These are phyloP conservation scores for Mortierella sp. DNA, from an alignment of 371 early-diverging fungal species.

Conservation along the genomic window DNA sequence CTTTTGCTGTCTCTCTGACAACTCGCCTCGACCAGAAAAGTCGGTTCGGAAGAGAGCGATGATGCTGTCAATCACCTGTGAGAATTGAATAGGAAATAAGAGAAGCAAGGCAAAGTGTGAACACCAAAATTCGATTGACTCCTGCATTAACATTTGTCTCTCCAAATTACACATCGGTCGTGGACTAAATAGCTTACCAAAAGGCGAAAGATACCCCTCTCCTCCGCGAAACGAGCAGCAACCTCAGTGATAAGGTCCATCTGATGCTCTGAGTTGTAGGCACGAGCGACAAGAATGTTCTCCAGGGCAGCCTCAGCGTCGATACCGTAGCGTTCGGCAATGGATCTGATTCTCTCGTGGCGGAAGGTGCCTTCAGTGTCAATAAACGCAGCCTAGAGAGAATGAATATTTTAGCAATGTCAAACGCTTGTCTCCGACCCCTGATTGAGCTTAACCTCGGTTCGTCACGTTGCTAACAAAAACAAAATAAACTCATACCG, in stretches of 20 bases:
- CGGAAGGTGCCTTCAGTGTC: constrained; percentile 88
- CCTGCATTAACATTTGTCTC: neutral
- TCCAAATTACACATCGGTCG: too few species aligned
- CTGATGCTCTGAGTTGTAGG: constrained; percentile 90
- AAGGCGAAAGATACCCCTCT: constrained; percentile 75
- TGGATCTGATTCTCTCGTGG: constrained; percentile 82
- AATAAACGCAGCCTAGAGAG: constrained; percentile 75
- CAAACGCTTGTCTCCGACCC: neutral
- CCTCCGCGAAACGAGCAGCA: constrained; percentile 83
- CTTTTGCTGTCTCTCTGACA: constrained; percentile 94
- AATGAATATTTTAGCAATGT: neutral
- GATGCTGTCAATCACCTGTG: constrained; percentile 83
- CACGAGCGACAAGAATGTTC: constrained; percentile 82
- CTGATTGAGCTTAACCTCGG: neutral
- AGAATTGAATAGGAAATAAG: neutral
- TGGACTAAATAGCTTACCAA: constrained; percentile 58
- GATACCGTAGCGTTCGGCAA: constrained; percentile 83
- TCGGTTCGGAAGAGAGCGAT: constrained; percentile 87
- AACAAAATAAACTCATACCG: neutral
- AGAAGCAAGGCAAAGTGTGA: too few species aligned
- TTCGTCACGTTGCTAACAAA: neutral
- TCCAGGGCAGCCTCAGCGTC: constrained; percentile 78
- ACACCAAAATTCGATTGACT: too few species aligned
- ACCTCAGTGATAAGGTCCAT: constrained; percentile 82
- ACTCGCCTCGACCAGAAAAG: constrained; percentile 88